Conservation (phyloP, 257 asterid genomes). For the Jacaranda copaia region DNA sequence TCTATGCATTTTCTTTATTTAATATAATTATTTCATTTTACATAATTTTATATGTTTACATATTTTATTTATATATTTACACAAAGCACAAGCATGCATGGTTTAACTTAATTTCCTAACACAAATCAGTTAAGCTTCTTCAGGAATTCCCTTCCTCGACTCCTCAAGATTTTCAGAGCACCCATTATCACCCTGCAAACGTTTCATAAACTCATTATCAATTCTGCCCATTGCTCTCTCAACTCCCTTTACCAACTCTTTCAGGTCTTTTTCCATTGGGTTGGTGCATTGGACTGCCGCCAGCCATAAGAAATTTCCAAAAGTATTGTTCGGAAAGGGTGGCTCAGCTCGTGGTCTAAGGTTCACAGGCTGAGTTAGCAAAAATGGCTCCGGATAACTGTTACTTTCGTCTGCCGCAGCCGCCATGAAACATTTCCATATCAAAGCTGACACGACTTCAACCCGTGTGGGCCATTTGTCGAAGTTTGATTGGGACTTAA, state of each 20-base stretch:
- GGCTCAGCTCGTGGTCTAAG: conserved; percentile 32
- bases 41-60: no score
- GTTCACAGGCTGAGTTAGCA: conserved; percentile 29
- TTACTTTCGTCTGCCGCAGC: not conserved
- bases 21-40: no score
- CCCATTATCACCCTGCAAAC: conserved; percentile 15
- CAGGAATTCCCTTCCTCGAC: not conserved
- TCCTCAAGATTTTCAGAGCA: conserved; percentile 25
- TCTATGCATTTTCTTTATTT: no score
- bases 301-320: conserved; percentile 37
- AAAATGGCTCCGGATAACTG: not conserved
- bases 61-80: no score
- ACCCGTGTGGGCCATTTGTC: conserved; percentile 12
- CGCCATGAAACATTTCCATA: conserved; percentile 32
- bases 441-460: conserved; percentile 23
- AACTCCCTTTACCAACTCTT: conserved; percentile 6
- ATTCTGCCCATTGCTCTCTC: not conserved
- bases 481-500: not conserved
- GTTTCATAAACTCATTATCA: conserved; percentile 16
- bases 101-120: no score
- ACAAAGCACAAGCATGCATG: no score
- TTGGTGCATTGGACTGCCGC: not conserved
- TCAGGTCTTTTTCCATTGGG: not conserved
- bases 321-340: not conserved
- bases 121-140: conserved; percentile 19